Base-by-base conservation (phyloP, 108 stramenopile species). In the Cyclotella atomus region DNA sequence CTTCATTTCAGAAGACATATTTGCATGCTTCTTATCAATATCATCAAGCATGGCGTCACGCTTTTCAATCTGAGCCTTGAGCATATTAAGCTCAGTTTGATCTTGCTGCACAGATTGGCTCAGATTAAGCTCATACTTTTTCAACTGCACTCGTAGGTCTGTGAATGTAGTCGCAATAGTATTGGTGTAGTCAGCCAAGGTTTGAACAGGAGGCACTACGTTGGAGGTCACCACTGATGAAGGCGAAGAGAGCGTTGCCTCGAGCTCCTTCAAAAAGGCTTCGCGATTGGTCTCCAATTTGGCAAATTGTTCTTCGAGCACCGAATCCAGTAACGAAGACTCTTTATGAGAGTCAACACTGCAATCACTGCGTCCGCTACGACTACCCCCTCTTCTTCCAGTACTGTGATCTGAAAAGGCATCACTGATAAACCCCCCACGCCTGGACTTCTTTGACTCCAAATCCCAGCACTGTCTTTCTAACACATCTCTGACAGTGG, bases 221-320 rank as follows among this genome's bases (percentile, higher is more conserved):
- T 79, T 72, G 38, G 78, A 78, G 21, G 77, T 78, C 23, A 65
- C 63, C 15, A 71, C 57, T 34, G 77, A 45, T n/a, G 70, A 61
- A 7, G 78, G 67, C 10, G 71, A 73, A 23, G 78, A 60, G 23
- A 79, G 59, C 0, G 78, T 60, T 17, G 71, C 57, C 38, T 79
- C 78, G 14, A 79, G 53, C 32, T 79, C 78, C 21, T 65, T 66
- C 23, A 79, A 62, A 41, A 79, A 79, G 25, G 71, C 78, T 34
- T 65, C 59, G 21, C 86, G 86, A 59, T 88, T 85, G 4, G 81
- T 87, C 64, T 90, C 91, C 64, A 93, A 54, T 84, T 56, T 83
- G 59, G 68, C 79, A 62, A 76, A 87, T 82, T 56, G 89, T 59
- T 46, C 54, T 55, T 84, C 83, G 28, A 71, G 36, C 43, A 79